Evolutionary conservation across 2,329 filamentous ascomycete genomes (phyloP).

Genomic region (Fusarium pilosicola): DNA sequence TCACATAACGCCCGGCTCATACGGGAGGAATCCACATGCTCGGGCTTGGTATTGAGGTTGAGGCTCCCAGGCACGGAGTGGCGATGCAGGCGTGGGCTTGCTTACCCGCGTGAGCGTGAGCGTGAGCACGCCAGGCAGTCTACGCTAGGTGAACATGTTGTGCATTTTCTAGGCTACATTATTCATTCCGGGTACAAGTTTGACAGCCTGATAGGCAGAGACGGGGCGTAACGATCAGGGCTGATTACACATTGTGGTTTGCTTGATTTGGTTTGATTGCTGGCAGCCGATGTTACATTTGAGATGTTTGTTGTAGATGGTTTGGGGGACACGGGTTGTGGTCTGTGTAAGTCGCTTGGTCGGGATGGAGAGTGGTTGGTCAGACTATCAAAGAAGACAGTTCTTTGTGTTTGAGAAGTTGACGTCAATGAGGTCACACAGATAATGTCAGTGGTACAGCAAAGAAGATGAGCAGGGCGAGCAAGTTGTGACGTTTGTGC

Average conservation of each 20-base stretch:
- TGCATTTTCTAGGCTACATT: constrained; percentile 15
- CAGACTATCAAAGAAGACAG: neutral
- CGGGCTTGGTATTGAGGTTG: constrained; percentile 1
- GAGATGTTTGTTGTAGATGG: constrained; percentile 14
- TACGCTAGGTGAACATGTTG: neutral
- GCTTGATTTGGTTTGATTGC: neutral
- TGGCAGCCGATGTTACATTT: constrained; percentile 4
- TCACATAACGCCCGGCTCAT: constrained; percentile 25
- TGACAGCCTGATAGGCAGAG: constrained; percentile 8
- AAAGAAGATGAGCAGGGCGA: constrained; percentile 4
- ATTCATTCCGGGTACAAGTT: constrained; percentile 5
- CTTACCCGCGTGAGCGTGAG: constrained; percentile 5
- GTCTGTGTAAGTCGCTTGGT: constrained; percentile 22
- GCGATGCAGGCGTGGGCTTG: constrained; percentile 17
- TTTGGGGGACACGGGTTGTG: constrained; percentile 1
- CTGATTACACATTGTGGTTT: constrained; percentile 1
- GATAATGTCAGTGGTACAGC: neutral
- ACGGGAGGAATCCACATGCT: constrained; percentile 23
- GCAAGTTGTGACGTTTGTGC: neutral
- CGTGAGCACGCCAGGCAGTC: constrained; percentile 17
- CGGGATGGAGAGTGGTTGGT: constrained; percentile 17
- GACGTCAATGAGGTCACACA: constrained; percentile 17
- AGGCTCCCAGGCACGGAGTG: constrained; percentile 23
- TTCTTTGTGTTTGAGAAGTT: constrained; percentile 2
- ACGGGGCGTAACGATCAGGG: constrained; percentile 9